Conservation (phyloP, 1,284 basidiomycete genomes). For the Tausonia pullulans region DNA sequence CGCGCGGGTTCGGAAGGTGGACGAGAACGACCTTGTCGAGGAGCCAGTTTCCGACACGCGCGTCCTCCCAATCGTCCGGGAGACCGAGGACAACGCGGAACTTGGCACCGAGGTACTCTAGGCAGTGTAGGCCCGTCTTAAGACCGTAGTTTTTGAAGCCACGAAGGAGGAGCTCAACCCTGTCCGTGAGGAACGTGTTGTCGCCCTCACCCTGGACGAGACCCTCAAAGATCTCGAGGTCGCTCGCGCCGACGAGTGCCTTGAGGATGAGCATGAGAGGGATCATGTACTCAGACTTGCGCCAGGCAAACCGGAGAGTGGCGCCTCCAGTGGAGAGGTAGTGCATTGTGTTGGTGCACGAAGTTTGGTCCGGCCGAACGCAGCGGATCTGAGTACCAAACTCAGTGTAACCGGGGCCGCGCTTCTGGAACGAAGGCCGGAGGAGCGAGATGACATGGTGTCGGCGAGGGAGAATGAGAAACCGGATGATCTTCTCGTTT, state of each 20-base stretch:
- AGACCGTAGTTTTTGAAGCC: constrained; percentile 90
- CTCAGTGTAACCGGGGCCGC: constrained; percentile 88
- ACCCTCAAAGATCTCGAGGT: constrained; percentile 97
- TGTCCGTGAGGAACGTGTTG: constrained; percentile 95
- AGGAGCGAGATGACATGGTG: constrained; percentile 56
- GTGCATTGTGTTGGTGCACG: constrained; percentile 89
- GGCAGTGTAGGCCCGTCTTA: constrained; percentile 81
- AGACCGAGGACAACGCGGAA: constrained; percentile 85
- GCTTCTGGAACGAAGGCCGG: constrained; percentile 80
- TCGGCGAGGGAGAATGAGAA: constrained; percentile 65
- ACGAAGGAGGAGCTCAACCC: constrained; percentile 92
- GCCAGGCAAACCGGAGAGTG: constrained; percentile 91
- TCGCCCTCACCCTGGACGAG: constrained; percentile 94
- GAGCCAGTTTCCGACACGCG: constrained; percentile 70
- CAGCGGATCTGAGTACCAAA: constrained; percentile 94
- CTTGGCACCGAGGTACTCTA: constrained; percentile 95
- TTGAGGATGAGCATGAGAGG: constrained; percentile 96
- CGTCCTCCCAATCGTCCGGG: constrained; percentile 89
- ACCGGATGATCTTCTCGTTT: constrained; percentile 96
- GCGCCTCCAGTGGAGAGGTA: constrained; percentile 94
- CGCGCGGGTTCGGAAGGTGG: constrained; percentile 76
- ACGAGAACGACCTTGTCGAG: constrained; percentile 81
- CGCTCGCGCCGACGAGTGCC: constrained; percentile 84
- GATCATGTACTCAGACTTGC: constrained; percentile 98
- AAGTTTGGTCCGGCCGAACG: constrained; percentile 80